Conservation (phyloP, 2,329 filamentous ascomycete species). For the Epicoccum sorghinum region DNA sequence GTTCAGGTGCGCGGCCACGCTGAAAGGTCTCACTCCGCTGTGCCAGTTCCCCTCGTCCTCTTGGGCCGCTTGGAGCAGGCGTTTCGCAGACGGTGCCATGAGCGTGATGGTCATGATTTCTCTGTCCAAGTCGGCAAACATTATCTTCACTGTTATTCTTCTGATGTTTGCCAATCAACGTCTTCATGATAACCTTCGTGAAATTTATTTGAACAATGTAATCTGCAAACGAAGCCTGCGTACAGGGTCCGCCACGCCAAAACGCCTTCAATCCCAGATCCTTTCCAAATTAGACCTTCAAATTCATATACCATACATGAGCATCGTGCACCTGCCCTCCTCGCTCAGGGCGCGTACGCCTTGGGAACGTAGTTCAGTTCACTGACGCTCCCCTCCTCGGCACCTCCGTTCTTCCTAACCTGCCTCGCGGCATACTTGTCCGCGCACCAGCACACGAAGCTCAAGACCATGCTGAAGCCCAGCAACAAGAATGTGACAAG, state of each 20-base stretch:
- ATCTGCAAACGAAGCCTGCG: conserved; percentile 5
- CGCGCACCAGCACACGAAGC: conserved; percentile 45
- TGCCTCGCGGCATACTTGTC: conserved; percentile 46
- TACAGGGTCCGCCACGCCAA: conserved; percentile 8
- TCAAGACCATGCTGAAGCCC: conserved; percentile 36
- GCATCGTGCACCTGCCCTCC: no score
- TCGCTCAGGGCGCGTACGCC: conserved; percentile 8
- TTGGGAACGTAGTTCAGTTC: conserved; percentile 16
- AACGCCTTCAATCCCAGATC: conserved; percentile 2
- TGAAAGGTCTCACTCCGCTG: no score
- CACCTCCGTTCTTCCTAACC: conserved; percentile 36
- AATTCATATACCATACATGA: neutral
- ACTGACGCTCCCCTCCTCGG: conserved; percentile 8
- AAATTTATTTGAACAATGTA: neutral
- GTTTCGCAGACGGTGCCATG: no score
- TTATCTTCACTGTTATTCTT: no score
- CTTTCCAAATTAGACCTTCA: neutral
- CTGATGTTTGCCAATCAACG: no score
- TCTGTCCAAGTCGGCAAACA: no score
- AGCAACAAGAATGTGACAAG: conserved; percentile 51
- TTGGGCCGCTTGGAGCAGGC: no score
- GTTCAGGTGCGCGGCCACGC: no score
- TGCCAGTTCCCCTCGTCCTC: no score
- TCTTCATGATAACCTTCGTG: no score
- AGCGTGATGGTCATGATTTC: no score